A percentile compares a stretch with the other conserved stretches of the same genome.
phyloP scores from a whole-genome alignment of 495 filamentous ascomycete genomes.

The Aspergillus campestris region DNA sequence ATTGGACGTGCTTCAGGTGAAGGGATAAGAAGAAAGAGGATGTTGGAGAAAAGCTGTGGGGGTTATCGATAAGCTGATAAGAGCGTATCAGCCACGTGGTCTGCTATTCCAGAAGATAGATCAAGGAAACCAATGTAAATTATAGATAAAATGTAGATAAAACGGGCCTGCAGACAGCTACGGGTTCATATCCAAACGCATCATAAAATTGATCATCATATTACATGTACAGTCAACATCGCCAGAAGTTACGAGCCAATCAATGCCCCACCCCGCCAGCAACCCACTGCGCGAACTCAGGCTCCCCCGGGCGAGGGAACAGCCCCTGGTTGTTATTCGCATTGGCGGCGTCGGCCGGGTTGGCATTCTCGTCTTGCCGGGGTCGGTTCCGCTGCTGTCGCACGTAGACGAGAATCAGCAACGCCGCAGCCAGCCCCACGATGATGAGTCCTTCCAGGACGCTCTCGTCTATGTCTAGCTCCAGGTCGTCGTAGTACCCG shows the following conservation, averaged over 20 bases:
- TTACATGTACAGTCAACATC: constrained; percentile 12
- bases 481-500: constrained; percentile 56
- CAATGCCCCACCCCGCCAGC: constrained; percentile 72
- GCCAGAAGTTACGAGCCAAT: constrained; percentile 4
- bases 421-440: constrained; percentile 60
- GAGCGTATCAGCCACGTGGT: not conserved
- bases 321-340: constrained; percentile 48
- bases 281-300: constrained; percentile 64
- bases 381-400: constrained; percentile 65
- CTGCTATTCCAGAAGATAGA: not conserved
- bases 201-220: constrained; percentile 6
- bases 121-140: not conserved
- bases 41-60: not conserved
- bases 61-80: constrained; percentile 3
- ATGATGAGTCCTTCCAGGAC: constrained; percentile 82
- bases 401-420: constrained; percentile 75
- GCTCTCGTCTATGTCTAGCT: constrained; percentile 59
- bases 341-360: constrained; percentile 30
- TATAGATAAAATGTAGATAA: not conserved
- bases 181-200: not conserved
- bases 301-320: constrained; percentile 65
- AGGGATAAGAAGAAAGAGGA: too few relatives aligned
- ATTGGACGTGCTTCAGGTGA: too few relatives aligned
- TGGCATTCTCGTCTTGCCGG: constrained; percentile 36
- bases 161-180: too few relatives aligned